phyloP scores from a whole-genome alignment of 176 grass and related monocot genomes.

The Musa troglodytarum region DNA sequence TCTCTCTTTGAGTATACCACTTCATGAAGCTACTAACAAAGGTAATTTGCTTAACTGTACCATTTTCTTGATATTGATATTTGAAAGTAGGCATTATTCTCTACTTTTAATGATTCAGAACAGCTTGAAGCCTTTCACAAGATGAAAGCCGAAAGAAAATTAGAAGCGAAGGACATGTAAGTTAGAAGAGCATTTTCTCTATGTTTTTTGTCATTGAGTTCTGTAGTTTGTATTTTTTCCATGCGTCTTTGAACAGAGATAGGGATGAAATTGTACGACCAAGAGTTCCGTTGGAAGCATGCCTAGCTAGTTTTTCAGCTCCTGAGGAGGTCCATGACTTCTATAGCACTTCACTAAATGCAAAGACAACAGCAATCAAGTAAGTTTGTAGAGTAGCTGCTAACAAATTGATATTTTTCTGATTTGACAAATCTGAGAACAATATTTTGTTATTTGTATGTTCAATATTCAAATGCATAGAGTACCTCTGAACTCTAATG shows the following conservation, averaged over 20 bases:
- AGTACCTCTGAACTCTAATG: too few relatives aligned
- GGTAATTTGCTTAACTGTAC: constrained; percentile 28
- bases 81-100: neutral
- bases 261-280: constrained; percentile 80
- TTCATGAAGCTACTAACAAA: constrained; percentile 85
- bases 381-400: constrained; percentile 22
- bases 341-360: constrained; percentile 86
- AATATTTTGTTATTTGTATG: too few relatives aligned
- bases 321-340: constrained; percentile 78
- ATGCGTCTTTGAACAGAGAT: constrained; percentile 35
- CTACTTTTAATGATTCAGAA: constrained; percentile 28
- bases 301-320: constrained; percentile 72
- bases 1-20: constrained; percentile 84
- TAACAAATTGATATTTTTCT: too few relatives aligned
- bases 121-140: constrained; percentile 73
- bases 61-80: constrained; percentile 7
- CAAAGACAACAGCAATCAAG: constrained; percentile 86
- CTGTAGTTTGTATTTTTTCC: neutral
- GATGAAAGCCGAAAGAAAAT: constrained; percentile 57
- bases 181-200: neutral
- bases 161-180: constrained; percentile 88
- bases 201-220: neutral
- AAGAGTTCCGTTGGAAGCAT: constrained; percentile 85
- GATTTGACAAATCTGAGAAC: too few relatives aligned
- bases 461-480: too few relatives aligned